Percentiles rank a stretch among this genome's conserved stretches.
These are phyloP conservation scores for Balansia obtecta DNA, from an alignment of 2,329 filamentous ascomycete genomes.

Conservation along the genomic window DNA sequence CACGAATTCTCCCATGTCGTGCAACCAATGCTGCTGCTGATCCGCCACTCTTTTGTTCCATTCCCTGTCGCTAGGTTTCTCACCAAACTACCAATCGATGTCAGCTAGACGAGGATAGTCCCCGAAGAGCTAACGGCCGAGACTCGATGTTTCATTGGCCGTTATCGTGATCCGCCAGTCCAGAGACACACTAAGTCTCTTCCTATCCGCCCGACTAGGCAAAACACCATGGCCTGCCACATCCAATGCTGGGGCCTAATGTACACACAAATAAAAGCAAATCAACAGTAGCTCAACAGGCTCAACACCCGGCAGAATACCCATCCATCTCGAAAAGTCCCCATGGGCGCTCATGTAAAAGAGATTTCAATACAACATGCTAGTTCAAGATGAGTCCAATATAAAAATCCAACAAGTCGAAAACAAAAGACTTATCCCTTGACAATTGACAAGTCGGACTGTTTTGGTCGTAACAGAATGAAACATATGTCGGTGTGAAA, in stretches of 20 bases:
- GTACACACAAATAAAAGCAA: neutral
- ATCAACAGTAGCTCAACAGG: no score
- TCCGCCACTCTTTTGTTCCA: no score
- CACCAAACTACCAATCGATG: neutral
- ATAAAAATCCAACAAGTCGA: neutral
- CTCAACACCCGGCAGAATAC: neutral
- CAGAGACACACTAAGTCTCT: neutral
- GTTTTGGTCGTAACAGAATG: no score
- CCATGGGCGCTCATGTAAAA: neutral
- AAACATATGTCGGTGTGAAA: neutral
- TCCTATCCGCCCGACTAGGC: neutral
- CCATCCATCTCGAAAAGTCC: no score
- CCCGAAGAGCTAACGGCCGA: neutral
- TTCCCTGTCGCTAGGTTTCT: no score
- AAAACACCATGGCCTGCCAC: neutral
- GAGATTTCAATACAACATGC: neutral
- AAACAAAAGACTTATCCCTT: neutral
- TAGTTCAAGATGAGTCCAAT: neutral
- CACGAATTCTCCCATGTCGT: no score
- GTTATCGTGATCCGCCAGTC: neutral
- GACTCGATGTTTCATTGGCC: neutral
- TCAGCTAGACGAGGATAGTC: neutral
- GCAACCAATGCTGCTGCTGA: no score
- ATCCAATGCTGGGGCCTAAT: neutral
- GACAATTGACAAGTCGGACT: neutral